phyloP scores from a whole-genome alignment of 495 filamentous ascomycete species.

The Diplogelasinospora grovesii region DNA sequence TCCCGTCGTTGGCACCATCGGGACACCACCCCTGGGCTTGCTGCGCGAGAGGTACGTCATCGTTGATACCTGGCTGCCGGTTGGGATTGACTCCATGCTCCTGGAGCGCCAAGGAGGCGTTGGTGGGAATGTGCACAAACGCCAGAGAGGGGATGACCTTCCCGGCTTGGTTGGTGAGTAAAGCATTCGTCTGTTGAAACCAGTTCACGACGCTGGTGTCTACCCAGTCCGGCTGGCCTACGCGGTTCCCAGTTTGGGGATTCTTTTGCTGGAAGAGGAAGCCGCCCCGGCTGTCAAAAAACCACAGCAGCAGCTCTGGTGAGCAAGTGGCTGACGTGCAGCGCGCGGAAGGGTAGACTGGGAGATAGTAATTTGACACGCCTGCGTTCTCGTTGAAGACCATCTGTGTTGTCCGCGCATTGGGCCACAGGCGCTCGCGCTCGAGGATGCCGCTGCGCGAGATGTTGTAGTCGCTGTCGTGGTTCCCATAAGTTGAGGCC shows the following conservation, averaged over 20 bases:
- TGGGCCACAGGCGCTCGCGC: slow-evolving; percentile 46
- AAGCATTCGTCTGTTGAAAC: slow-evolving; percentile 47
- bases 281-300: slow-evolving; percentile 68
- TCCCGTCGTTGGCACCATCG: slow-evolving; percentile 34
- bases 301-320: slow-evolving; percentile 57
- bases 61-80: slow-evolving; percentile 58
- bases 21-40: slow-evolving; percentile 45
- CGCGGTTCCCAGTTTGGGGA: slow-evolving; percentile 16
- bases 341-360: slow-evolving; percentile 30
- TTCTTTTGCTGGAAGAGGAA: slow-evolving; percentile 42
- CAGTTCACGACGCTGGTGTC: slow-evolving; percentile 48
- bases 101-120: slow-evolving; percentile 50
- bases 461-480: slow-evolving; percentile 59
- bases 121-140: slow-evolving; percentile 67
- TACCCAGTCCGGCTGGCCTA: slow-evolving; percentile 41
- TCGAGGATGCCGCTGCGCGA: slow-evolving; percentile 47
- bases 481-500: slow-evolving; percentile 71
- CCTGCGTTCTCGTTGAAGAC: slow-evolving; percentile 38
- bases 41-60: slow-evolving; percentile 48
- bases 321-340: slow-evolving; percentile 9
- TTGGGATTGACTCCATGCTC: slow-evolving; percentile 31
- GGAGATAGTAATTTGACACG: slow-evolving; percentile 65
- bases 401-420: slow-evolving; percentile 50
- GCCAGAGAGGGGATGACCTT: slow-evolving; percentile 53
- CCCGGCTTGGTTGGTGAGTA: slow-evolving; percentile 28